Conservation (phyloP, 2,329 filamentous ascomycete genomes). For the Nemania sp. region DNA sequence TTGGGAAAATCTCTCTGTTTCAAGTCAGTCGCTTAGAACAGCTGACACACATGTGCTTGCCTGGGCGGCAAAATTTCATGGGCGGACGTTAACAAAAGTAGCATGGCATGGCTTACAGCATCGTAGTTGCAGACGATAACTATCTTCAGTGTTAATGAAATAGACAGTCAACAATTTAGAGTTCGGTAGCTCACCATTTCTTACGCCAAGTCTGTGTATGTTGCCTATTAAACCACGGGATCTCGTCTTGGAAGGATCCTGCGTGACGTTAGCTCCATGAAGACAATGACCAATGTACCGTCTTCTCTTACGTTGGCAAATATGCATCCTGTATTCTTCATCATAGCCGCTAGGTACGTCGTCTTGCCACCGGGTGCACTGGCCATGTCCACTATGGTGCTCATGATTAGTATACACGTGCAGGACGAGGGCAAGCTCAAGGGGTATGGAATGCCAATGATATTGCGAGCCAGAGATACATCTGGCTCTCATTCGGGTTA, state of each 20-base stretch:
- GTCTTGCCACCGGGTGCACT: conserved; percentile 95
- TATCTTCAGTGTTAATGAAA: conserved; percentile 7
- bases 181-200: conserved; percentile 57
- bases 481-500: neutral
- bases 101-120: conserved; percentile 49
- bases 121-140: conserved; percentile 95
- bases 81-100: no score
- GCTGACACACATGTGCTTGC: neutral
- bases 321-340: conserved; percentile 95
- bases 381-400: conserved; percentile 73
- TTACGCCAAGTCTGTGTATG: conserved; percentile 89
- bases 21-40: neutral
- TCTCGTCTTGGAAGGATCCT: conserved; percentile 86
- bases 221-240: conserved; percentile 98
- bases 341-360: conserved; percentile 92
- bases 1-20: conserved; percentile 77
- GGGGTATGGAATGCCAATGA: conserved; percentile 48
- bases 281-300: neutral
- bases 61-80: no score
- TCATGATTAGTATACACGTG: conserved; percentile 2
- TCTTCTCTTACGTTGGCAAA: conserved; percentile 70
- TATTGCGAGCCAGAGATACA: neutral
- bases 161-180: neutral
- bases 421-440: neutral
- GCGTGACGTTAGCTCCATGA: conserved; percentile 3